A percentile compares a stretch with the other conserved stretches of the same genome.
These are phyloP conservation scores for Stenocarpella maydis DNA, from an alignment of 2,329 filamentous ascomycete genomes.

Conservation along the genomic window DNA sequence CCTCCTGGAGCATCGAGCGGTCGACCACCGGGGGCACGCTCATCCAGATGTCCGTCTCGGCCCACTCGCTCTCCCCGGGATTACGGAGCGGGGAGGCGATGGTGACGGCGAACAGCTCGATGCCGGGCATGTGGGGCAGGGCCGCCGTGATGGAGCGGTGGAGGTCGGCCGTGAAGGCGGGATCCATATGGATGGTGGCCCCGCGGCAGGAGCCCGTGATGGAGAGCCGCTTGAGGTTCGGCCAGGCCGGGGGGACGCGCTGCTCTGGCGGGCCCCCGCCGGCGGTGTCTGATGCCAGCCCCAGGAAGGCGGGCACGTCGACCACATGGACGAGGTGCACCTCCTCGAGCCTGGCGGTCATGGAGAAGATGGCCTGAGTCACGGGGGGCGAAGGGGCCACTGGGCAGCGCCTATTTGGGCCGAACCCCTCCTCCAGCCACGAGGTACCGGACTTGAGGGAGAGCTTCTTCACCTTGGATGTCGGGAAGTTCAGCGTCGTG, in stretches of 20 bases:
- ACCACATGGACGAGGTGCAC: not conserved
- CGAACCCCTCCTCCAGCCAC: too few species aligned
- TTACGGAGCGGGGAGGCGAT: not conserved
- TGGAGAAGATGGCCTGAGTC: not conserved
- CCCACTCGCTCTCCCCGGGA: accelerated
- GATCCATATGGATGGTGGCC: accelerated
- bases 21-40: not conserved
- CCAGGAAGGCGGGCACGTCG: not conserved
- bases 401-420: too few species aligned
- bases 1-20: not conserved
- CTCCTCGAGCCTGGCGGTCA: not conserved
- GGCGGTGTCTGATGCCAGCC: not conserved
- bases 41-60: accelerated
- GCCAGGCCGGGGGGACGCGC: not conserved
- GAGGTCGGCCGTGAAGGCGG: not conserved
- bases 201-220: not conserved
- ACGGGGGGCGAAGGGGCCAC: not conserved
- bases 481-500: not conserved
- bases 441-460: accelerated
- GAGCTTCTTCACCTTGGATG: not conserved
- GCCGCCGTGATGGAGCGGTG: not conserved
- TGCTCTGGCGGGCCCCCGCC: not conserved
- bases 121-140: not conserved
- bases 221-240: not conserved
- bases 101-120: accelerated